A percentile compares a stretch with the other conserved stretches of the same genome.
These are phyloP conservation scores for Petunia secreta DNA, from an alignment of 257 asterid species.

Conservation along the genomic window DNA sequence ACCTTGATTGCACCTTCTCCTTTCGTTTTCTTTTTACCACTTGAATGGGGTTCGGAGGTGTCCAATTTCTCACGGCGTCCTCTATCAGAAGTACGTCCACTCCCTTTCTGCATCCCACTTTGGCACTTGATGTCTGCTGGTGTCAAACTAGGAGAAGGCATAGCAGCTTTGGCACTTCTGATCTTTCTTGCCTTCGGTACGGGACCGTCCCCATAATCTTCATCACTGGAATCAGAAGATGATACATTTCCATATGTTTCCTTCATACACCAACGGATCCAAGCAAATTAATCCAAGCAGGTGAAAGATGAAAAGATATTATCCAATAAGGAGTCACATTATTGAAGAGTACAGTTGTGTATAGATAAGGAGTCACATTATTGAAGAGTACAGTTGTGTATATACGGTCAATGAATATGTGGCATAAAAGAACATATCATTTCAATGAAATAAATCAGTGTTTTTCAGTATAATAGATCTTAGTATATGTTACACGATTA, in stretches of 20 bases:
- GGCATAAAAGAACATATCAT: neutral
- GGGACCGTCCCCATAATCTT: slow-evolving; percentile 65
- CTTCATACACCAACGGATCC: slow-evolving; percentile 39
- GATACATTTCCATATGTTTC: slow-evolving; percentile 77
- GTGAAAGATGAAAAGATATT: neutral
- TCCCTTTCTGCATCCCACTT: slow-evolving; percentile 34
- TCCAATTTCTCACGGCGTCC: slow-evolving; percentile 31
- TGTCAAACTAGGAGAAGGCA: slow-evolving; percentile 34
- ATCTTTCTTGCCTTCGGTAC: slow-evolving; percentile 54
- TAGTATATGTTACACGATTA: neutral
- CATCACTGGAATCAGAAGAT: slow-evolving; percentile 90
- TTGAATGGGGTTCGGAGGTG: slow-evolving; percentile 46
- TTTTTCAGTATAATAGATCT: neutral
- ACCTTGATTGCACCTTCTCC: slow-evolving; percentile 79
- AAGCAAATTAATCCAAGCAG: slow-evolving; percentile 26
- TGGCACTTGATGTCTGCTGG: slow-evolving; percentile 38
- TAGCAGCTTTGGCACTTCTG: slow-evolving; percentile 41
- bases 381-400: neutral
- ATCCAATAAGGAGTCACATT: neutral
- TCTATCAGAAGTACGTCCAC: slow-evolving; percentile 31
- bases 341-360: neutral
- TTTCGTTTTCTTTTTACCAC: slow-evolving; percentile 52
- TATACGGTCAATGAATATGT: neutral
- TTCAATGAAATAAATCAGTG: neutral
- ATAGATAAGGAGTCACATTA: neutral